A percentile compares a stretch with the other conserved stretches of the same genome.
Evolutionary conservation across 805 yeast species (phyloP).

Genomic region (Osmozyma mogii): DNA sequence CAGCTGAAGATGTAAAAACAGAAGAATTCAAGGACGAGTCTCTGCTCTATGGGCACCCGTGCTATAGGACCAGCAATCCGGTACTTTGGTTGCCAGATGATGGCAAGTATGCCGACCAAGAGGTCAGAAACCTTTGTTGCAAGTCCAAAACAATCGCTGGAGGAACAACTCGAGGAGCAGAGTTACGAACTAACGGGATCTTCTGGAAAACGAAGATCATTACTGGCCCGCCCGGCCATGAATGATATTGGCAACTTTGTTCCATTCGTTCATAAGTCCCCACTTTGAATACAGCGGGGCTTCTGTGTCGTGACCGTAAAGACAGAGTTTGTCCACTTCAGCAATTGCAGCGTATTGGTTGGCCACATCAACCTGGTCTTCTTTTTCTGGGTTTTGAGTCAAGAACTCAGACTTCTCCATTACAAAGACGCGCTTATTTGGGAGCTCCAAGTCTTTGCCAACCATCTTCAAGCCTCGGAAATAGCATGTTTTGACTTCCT

Average conservation of each 20-base stretch:
- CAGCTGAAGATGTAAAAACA: not conserved
- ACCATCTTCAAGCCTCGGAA: constrained; percentile 11
- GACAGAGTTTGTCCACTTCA: constrained; percentile 14
- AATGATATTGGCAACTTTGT: constrained; percentile 17
- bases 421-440: constrained; percentile 5
- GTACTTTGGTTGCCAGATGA: not conserved
- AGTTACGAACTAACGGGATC: not conserved
- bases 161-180: not conserved
- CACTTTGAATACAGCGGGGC: constrained; percentile 17
- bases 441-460: constrained; percentile 6
- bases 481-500: constrained; percentile 5
- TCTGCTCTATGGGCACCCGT: not conserved
- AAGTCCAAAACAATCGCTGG: constrained; percentile 1
- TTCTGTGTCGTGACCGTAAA: constrained; percentile 24
- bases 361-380: constrained; percentile 2
- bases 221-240: constrained; percentile 9
- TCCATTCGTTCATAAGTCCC: constrained; percentile 23
- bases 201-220: not conserved
- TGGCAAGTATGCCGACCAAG: not conserved
- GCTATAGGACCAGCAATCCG: not conserved
- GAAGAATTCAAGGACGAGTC: not conserved
- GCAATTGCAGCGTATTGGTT: constrained; percentile 15
- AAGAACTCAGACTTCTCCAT: constrained; percentile 7
- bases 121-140: not conserved
- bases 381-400: constrained; percentile 1